Evolutionary conservation across 768 basidiomycete species (phyloP).

Genomic region (Melanogaster broomeanus): DNA sequence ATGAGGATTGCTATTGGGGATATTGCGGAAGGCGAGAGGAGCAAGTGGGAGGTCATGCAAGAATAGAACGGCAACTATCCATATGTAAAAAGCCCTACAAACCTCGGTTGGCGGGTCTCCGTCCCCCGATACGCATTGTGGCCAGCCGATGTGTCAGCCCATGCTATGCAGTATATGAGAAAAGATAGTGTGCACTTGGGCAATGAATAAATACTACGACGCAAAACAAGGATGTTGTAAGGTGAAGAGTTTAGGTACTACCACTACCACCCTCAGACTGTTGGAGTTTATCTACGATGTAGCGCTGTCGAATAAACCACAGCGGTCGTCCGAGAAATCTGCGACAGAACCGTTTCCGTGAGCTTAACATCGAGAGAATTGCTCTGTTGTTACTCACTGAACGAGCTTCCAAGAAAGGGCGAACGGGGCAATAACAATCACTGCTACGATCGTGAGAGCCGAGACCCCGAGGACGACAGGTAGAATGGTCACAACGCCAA

Average conservation of each 20-base stretch:
- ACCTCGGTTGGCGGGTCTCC: no score
- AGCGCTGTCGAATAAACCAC: not conserved
- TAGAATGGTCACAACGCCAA: constrained; percentile 6
- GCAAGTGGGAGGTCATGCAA: constrained; percentile 31
- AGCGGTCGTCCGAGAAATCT: not conserved
- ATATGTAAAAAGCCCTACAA: no score
- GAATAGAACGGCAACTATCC: constrained; percentile 10
- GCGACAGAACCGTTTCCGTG: not conserved
- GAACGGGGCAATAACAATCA: constrained; percentile 8
- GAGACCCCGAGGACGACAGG: constrained; percentile 22
- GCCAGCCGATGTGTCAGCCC: no score
- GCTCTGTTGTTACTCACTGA: not conserved
- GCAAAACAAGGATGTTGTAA: no score
- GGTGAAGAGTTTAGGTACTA: no score
- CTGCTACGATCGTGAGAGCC: constrained; percentile 11
- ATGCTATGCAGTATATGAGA: no score
- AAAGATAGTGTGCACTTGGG: no score
- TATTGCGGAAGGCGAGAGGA: constrained; percentile 41
- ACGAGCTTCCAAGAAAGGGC: not conserved
- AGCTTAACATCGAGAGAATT: not conserved
- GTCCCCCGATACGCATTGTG: no score
- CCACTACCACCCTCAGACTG: no score
- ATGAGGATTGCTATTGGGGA: constrained; percentile 70
- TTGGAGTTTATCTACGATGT: not conserved
- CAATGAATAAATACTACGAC: no score